Conservation (phyloP, 2,329 filamentous ascomycete genomes). For the Curvularia verruculosa region DNA sequence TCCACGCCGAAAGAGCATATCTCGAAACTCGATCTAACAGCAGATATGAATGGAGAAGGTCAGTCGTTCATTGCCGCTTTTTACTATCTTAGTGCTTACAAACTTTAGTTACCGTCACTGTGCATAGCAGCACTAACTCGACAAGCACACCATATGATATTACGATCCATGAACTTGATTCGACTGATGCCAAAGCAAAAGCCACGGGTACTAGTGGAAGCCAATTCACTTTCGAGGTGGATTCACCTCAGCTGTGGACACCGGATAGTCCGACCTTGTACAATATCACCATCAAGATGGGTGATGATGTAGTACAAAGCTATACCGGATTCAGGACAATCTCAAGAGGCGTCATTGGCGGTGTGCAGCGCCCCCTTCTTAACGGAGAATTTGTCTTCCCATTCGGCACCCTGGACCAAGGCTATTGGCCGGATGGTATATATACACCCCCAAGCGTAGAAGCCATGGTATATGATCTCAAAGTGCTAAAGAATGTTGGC, state of each 20-base stretch:
- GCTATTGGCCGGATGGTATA: slow-evolving; percentile 73
- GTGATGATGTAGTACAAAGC: slow-evolving; percentile 62
- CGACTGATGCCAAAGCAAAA: slow-evolving; percentile 52
- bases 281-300: slow-evolving; percentile 64
- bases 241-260: slow-evolving; percentile 67
- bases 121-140: slow-evolving; percentile 54
- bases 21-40: slow-evolving; percentile 64
- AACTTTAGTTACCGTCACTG: slow-evolving; percentile 60
- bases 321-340: slow-evolving; percentile 75
- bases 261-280: slow-evolving; percentile 68
- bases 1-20: slow-evolving; percentile 65
- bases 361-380: slow-evolving; percentile 65
- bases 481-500: slow-evolving; percentile 68
- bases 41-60: slow-evolving; percentile 49
- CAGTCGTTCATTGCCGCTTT: neutral
- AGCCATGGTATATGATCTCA: slow-evolving; percentile 70
- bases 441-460: slow-evolving; percentile 69
- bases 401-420: slow-evolving; percentile 73
- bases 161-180: slow-evolving; percentile 43
- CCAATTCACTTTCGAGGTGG: slow-evolving; percentile 62
- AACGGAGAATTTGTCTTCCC: slow-evolving; percentile 73
- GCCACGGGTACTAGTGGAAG: slow-evolving; percentile 55
- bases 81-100: slow-evolving; percentile 18
- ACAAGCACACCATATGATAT: slow-evolving; percentile 49
- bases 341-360: slow-evolving; percentile 61